Evolutionary conservation across 1,139 yeast species (phyloP).

Genomic region (Nakaseomyces glabratus): DNA sequence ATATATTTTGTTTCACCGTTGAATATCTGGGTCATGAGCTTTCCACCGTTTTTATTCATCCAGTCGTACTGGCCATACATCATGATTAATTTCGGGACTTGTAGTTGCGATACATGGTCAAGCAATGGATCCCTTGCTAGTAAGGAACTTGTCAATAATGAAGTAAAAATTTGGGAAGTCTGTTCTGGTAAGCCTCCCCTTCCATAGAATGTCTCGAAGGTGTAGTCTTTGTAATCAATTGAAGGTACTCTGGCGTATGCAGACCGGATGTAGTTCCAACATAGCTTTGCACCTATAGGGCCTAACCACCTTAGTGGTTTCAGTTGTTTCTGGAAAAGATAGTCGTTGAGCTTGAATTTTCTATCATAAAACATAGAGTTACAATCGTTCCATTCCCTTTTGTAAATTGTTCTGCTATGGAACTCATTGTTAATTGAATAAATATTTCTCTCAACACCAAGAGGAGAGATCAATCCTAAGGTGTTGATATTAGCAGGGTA

Average conservation of each 20-base stretch:
- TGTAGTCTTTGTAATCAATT: constrained; percentile 17
- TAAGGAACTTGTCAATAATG: constrained; percentile 30
- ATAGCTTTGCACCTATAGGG: constrained; percentile 48
- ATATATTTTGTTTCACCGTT: constrained; percentile 32
- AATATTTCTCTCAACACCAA: constrained; percentile 72
- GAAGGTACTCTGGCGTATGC: constrained; percentile 46
- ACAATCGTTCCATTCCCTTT: constrained; percentile 17
- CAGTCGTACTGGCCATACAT: constrained; percentile 74
- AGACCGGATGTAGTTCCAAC: constrained; percentile 44
- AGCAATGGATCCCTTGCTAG: constrained; percentile 60
- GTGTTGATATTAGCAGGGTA: constrained; percentile 55
- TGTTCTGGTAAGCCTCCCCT: constrained; percentile 11
- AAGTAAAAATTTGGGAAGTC: constrained; percentile 46
- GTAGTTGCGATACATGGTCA: constrained; percentile 43
- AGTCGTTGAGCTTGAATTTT: constrained; percentile 20
- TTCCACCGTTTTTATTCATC: constrained; percentile 70
- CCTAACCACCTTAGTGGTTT: constrained; percentile 44
- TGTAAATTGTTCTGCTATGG: constrained; percentile 12
- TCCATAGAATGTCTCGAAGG: constrained; percentile 19
- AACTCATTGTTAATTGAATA: constrained; percentile 45
- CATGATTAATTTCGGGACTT: constrained; percentile 42
- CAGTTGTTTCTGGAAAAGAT: constrained; percentile 32
- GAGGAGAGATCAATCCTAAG: constrained; percentile 72
- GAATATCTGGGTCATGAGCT: constrained; percentile 36
- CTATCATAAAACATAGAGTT: constrained; percentile 21